phyloP scores from a whole-genome alignment of 2,329 filamentous ascomycete species.

The Calycina herbarum region DNA sequence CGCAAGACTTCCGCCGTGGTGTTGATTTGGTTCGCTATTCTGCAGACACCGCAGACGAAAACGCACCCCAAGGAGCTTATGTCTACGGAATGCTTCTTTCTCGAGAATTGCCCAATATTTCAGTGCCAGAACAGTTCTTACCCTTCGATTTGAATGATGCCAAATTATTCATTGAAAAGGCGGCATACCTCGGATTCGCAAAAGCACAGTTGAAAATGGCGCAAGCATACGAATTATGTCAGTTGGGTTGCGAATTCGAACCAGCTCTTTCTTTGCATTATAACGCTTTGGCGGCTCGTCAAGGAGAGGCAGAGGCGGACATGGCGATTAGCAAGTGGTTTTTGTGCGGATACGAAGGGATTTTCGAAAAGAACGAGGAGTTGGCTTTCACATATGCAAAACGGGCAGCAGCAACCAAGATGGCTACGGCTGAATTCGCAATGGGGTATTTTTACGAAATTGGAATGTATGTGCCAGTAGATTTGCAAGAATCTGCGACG shows the following conservation, averaged over 20 bases:
- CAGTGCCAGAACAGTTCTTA: constrained; percentile 70
- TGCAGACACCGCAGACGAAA: constrained; percentile 88
- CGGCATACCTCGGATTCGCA: constrained; percentile 91
- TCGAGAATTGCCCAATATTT: constrained; percentile 87
- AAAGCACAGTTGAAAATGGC: constrained; percentile 98
- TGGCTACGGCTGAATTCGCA: constrained; percentile 92
- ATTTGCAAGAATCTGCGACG: constrained; percentile 74
- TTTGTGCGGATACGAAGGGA: constrained; percentile 86
- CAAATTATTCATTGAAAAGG: constrained; percentile 90
- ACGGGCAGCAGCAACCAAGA: constrained; percentile 76
- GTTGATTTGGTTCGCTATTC: constrained; percentile 81
- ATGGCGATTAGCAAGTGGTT: constrained; percentile 99
- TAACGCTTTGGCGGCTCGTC: constrained; percentile 86
- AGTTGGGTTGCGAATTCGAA: constrained; percentile 92
- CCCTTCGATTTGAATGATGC: constrained; percentile 71
- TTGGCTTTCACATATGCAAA: constrained; percentile 89
- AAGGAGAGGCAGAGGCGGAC: constrained; percentile 90
- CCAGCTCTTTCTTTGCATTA: constrained; percentile 92
- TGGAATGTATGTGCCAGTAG: constrained; percentile 85
- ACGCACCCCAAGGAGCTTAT: constrained; percentile 94
- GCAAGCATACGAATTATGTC: constrained; percentile 90
- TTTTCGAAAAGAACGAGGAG: constrained; percentile 95
- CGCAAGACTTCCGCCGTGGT: constrained; percentile 75
- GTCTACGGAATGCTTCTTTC: constrained; percentile 93
- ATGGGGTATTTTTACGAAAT: constrained; percentile 98